Evolutionary conservation across 108 stramenopile species (phyloP).

Genomic region (Pseudonitzschia delicatissima): DNA sequence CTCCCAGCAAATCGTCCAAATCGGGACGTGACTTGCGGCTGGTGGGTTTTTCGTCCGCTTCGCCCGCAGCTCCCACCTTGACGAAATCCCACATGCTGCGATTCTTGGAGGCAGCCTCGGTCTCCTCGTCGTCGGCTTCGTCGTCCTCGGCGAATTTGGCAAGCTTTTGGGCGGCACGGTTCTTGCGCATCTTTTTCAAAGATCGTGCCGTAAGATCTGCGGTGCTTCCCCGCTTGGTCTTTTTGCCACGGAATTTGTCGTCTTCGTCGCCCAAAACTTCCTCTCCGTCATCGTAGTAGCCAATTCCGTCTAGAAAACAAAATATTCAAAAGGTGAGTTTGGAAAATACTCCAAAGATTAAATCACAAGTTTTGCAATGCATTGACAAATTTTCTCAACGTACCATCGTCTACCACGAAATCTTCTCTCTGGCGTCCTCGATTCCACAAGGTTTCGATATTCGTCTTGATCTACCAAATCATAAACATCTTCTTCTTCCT

Average conservation of each 20-base stretch:
- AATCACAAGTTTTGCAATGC: neutral
- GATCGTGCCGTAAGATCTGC: constrained; percentile 61
- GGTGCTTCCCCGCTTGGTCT: constrained; percentile 23
- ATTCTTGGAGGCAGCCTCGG: constrained; percentile 30
- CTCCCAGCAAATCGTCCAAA: constrained; percentile 55
- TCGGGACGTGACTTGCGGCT: neutral
- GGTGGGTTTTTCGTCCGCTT: constrained; percentile 17
- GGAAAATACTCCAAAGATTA: neutral
- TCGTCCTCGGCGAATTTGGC: constrained; percentile 6
- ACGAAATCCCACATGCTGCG: constrained; percentile 82
- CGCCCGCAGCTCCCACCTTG: constrained; percentile 38
- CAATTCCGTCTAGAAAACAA: constrained; percentile 90
- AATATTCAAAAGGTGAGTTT: neutral
- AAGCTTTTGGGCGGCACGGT: constrained; percentile 26
- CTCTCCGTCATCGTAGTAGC: constrained; percentile 98
- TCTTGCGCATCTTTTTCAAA: constrained; percentile 66
- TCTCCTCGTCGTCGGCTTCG: constrained; percentile 5
- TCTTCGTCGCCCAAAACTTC: constrained; percentile 80
- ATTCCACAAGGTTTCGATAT: constrained; percentile 78
- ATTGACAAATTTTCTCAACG: constrained; percentile 27
- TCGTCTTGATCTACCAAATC: constrained; percentile 86
- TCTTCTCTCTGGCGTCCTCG: constrained; percentile 91
- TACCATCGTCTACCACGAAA: constrained; percentile 98
- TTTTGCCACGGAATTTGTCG: constrained; percentile 26
- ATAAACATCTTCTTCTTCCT: constrained; percentile 79